Evolutionary conservation across 176 grass and related monocot genomes (phyloP).

Genomic region (Tuctoria greenei): DNA sequence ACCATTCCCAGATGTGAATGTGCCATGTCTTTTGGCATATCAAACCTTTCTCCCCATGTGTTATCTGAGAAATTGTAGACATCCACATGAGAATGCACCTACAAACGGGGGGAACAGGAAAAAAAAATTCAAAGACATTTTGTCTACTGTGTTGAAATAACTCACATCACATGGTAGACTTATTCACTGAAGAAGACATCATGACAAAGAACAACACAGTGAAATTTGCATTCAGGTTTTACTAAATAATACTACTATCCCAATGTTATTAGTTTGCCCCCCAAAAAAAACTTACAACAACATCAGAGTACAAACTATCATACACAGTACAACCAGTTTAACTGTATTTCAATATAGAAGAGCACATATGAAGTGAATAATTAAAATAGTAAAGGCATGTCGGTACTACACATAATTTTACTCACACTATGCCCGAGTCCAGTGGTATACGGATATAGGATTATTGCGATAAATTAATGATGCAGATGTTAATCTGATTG

Average conservation of each 20-base stretch:
- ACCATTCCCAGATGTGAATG: constrained; percentile 98
- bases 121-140: not conserved
- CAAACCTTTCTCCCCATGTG: constrained; percentile 85
- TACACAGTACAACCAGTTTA: not conserved
- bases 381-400: not conserved
- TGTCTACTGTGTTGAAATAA: constrained; percentile 21
- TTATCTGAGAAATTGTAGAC: constrained; percentile 92
- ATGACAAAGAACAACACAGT: constrained; percentile 7
- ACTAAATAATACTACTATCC: no score
- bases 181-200: constrained; percentile 2
- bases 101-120: constrained; percentile 32
- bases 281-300: not conserved
- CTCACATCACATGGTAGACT: not conserved
- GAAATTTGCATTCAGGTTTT: not conserved
- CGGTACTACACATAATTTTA: constrained; percentile 2
- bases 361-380: not conserved
- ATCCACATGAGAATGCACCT: constrained; percentile 98
- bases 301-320: not conserved
- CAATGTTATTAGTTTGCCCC: no score
- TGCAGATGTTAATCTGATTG: not conserved
- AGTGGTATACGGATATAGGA: not conserved
- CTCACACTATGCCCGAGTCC: not conserved
- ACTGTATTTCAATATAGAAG: not conserved
- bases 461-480: not conserved
- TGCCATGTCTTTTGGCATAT: constrained; percentile 96